These are phyloP conservation scores for Rhodomyrtus psidioides DNA, from an alignment of 441 rosid genomes.

Conservation along the genomic window DNA sequence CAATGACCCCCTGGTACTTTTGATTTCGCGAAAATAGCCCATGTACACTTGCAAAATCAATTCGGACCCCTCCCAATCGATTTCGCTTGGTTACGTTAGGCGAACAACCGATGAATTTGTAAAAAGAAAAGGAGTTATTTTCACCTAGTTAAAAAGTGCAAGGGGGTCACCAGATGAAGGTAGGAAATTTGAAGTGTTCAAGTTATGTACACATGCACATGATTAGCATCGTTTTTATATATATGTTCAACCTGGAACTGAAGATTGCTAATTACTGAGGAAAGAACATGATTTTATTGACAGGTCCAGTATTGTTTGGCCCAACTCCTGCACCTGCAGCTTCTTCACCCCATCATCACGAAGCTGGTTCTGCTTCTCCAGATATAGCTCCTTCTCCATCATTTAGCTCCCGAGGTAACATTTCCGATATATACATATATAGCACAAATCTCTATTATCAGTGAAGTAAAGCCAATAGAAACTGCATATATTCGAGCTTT, in stretches of 20 bases:
- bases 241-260: too few species aligned
- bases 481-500: not conserved
- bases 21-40: not conserved
- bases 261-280: not conserved
- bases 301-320: conserved; percentile 57
- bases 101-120: not conserved
- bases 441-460: not conserved
- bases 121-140: not conserved
- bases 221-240: not conserved
- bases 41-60: not conserved
- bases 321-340: conserved; percentile 40
- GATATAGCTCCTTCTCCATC: conserved; percentile 20
- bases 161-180: not conserved
- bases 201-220: not conserved
- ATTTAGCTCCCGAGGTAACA: conserved; percentile 42
- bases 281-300: not conserved
- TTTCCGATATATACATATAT: too few species aligned
- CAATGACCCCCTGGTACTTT: not conserved
- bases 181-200: not conserved
- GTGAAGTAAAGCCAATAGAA: not conserved
- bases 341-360: not conserved
- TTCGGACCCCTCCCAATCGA: not conserved
- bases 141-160: not conserved
- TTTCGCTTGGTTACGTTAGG: not conserved
- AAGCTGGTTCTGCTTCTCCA: not conserved